Evolutionary conservation across 495 filamentous ascomycete genomes (phyloP), one percentile per base, ranked within the genome.

Genomic region (Podospora sp.): DNA sequence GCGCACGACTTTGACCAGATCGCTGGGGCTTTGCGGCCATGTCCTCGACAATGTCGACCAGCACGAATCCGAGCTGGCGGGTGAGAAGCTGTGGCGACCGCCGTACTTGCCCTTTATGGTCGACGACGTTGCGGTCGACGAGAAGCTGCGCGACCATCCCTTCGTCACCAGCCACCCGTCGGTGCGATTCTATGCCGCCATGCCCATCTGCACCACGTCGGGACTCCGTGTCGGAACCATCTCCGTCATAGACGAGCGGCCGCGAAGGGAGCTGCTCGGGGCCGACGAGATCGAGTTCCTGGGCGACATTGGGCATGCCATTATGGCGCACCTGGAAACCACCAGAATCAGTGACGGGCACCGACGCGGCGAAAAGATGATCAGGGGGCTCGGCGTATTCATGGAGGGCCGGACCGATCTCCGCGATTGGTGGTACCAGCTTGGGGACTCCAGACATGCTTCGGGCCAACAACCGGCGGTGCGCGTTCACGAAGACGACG

Each of bases 261-360:
- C 65, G 33, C 29, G 67, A 26, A 20, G 66, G 6, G 60, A 46
- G 22, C 60, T 65, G 57, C 5, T 46, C n/a, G 52, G 22, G n/a
- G n/a, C n/a, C 26, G 25, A 27, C 56, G 56, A 59, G 26, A 59
- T 59, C 24, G 24, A 65, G 27, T 78, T 80, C 66, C 4, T 83
- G 58, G 25, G 60, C 33, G 78, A 80, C 57, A 77, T 80, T 65
- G 73, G 70, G 6, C 29, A 60, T 16, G 75, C 77, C 22, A 71
- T 82, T 26, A 81, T 80, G 75, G 72, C 72, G 26, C 77, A 82
- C 62, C 68, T 82, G 6, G 78, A 80, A 50, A 67, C 73, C 35
- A 72, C 68, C 6, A 68, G 73, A 21, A 24, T 71, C 63, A 72
- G 75, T 40, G 59, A 67, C 22, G 58, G 73, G 25, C 72, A 78